Percentiles rank a stretch among this genome's conserved stretches.
These are phyloP conservation scores for Atkinsonella hypoxylon DNA, from an alignment of 2,329 filamentous ascomycete genomes.

Conservation along the genomic window DNA sequence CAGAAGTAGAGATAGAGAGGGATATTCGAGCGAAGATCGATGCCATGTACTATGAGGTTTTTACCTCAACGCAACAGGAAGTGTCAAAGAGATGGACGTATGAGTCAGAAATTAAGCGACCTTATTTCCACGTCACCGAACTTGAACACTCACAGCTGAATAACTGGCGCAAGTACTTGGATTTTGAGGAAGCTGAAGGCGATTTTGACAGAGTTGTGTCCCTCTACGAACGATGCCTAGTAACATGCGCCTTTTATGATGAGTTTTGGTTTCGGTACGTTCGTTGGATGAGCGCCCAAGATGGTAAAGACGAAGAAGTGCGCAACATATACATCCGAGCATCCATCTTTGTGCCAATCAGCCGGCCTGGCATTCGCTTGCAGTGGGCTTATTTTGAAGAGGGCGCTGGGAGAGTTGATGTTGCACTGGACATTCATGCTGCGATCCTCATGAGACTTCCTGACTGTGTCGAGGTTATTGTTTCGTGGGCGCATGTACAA, in stretches of 20 bases:
- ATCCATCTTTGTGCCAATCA: conserved; percentile 79
- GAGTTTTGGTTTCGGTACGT: conserved; percentile 98
- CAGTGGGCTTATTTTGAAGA: conserved; percentile 96
- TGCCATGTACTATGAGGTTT: conserved; percentile 66
- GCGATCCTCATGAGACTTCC: conserved; percentile 67
- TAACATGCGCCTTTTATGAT: conserved; percentile 88
- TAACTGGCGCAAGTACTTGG: conserved; percentile 94
- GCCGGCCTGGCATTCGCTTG: conserved; percentile 69
- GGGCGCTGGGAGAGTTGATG: conserved; percentile 59
- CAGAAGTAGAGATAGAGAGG: conserved; percentile 70
- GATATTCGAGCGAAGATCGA: conserved; percentile 74
- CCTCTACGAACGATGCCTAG: conserved; percentile 86
- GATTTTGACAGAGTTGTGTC: conserved; percentile 65
- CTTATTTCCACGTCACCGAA: conserved; percentile 93
- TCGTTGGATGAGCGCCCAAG: conserved; percentile 78
- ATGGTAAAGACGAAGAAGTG: conserved; percentile 75
- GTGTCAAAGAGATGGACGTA: conserved; percentile 91
- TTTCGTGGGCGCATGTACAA: conserved; percentile 77
- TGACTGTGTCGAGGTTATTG: conserved; percentile 74
- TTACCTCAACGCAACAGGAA: conserved; percentile 71
- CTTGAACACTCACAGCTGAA: conserved; percentile 72
- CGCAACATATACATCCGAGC: conserved; percentile 87
- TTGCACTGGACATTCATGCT: conserved; percentile 75
- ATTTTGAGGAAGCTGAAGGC: conserved; percentile 84
- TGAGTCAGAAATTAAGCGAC: conserved; percentile 87